Base-by-base conservation (phyloP, 108 stramenopile genomes). In the Nitzschia sp. region DNA sequence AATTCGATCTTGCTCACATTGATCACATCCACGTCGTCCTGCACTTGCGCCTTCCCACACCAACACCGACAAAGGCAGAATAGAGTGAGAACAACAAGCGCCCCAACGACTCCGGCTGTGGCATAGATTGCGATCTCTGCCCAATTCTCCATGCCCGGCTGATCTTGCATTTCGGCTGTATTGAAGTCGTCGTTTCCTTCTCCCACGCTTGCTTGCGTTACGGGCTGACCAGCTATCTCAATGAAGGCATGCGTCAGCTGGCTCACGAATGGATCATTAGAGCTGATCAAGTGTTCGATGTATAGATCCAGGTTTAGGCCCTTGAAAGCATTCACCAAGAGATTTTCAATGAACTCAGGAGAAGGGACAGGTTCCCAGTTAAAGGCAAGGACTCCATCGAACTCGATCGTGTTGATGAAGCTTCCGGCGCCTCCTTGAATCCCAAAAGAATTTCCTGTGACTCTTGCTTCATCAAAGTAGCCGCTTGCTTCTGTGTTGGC, bases 281-380 rank as follows among this genome's bases (percentile, higher is more conserved):
- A 61, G 9, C 21, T 52, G 28, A 76, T 46, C 34, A 76, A 44
- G 25, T 31, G 19, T 19, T 69, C 27, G 22, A 76, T 3, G 29
- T 58, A 76, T 2, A 69, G 21, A 23, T 64, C 45, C 32, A 67
- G 35, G 31, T 76, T 76, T n/a, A 19, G 47, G 28, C 68, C 75
- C 36, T 57, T n/a, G 54, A 76, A 76, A 30, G 75, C 75, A 50
- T 69, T 76, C 62, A 19, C 23, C 26, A 69, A n/a, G 3, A 76
- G 45, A 2, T 58, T 52, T 2, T 50, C 34, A 25, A 76, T 25
- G 15, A 69, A 64, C 2, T 38, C 31, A 41, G 38, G 16, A 2
- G 68, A 38, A n/a, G 75, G 75, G 15, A 33, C 28, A 9, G 45
- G 38, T 3, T 76, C 75, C 27, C 36, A 22, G 36, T 2, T 58